phyloP scores from a whole-genome alignment of 139 green algal species.

The Tetraselmis striata region DNA sequence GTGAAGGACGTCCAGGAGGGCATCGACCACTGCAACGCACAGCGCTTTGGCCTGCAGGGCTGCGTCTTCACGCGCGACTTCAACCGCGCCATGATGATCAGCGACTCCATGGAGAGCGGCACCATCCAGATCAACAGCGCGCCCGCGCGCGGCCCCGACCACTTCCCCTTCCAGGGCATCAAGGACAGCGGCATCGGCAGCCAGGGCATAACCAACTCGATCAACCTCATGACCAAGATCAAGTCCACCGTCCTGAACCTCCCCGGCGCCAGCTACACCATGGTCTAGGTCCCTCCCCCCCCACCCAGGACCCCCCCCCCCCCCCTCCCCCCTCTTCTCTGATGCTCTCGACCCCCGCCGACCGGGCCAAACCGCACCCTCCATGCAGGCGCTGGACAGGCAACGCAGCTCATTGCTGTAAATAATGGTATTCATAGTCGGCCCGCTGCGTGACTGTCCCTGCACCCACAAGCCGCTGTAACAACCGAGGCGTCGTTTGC shows the following conservation, averaged over 20 bases:
- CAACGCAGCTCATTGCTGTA: no score
- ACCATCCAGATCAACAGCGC: conserved; percentile 91
- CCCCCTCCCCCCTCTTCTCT: no score
- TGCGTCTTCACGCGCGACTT: conserved; percentile 93
- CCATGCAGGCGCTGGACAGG: no score
- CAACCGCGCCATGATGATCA: conserved; percentile 76
- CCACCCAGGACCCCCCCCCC: background rate
- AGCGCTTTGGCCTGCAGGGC: conserved; percentile 49
- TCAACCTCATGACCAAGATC: conserved; percentile 89
- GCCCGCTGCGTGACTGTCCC: no score
- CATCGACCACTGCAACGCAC: conserved; percentile 81
- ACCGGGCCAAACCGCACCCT: no score
- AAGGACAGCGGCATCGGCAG: conserved; percentile 84
- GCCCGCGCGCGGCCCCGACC: conserved; percentile 79
- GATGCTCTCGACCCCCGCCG: no score
- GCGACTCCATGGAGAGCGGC: conserved; percentile 89
- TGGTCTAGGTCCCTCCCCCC: conserved; percentile 42
- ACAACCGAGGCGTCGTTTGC: no score
- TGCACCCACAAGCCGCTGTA: no score
- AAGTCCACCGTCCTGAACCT: conserved; percentile 94
- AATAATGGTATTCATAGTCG: no score
- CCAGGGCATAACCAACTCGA: conserved; percentile 82
- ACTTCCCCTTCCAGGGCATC: conserved; percentile 87
- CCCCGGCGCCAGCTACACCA: conserved; percentile 58
- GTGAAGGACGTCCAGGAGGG: conserved; percentile 67